Base-by-base conservation (phyloP, 2,329 filamentous ascomycete genomes). In the Daldinia sp. region DNA sequence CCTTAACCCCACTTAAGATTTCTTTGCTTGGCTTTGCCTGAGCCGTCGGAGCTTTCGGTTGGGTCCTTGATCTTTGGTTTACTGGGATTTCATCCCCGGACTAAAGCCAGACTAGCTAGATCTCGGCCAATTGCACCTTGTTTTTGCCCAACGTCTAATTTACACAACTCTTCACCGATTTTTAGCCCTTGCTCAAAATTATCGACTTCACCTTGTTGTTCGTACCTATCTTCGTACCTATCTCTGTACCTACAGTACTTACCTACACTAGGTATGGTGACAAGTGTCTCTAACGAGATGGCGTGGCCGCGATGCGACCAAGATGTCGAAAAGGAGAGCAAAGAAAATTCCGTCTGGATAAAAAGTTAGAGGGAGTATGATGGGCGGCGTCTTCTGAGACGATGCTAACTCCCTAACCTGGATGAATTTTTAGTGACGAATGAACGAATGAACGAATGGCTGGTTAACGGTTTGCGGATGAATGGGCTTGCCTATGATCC, bases 161-260 rank as follows among this genome's bases (percentile, higher is more conserved):
- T 68, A 30, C 62, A 48, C 25, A 48, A 48, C 62, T 68, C 67
- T 68, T 67, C 70, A 72, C 70, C 69, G 70, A 71, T 71, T 60
- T 39, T 67, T 67, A 56, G 35, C 64, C 64, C 61, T 67, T 67
- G 61, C 55, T 23, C 30, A 23, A 50, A 25, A 23, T 50, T 21
- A 48, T 48, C 19, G 15, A 13, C 45, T 27, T 48, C 11, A 48
- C n/a, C n/a, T n/a, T n/a, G 25, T 9, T 29, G 45, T 48, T n/a
- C n/a, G n/a, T n/a, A n/a, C n/a, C n/a, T n/a, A n/a, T n/a, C n/a
- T 48, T 48, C 45, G 45, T 48, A 27, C 45, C 27, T 48, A 17
- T 48, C 8, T 32, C 29, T 32, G 6, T 11, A 11, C n/a, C n/a
- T n/a, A n/a, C n/a, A n/a, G n/a, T n/a, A n/a, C n/a, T n/a, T n/a